Evolutionary conservation across 495 filamentous ascomycete species (phyloP).

Genomic region (Lepidopterella palustris): DNA sequence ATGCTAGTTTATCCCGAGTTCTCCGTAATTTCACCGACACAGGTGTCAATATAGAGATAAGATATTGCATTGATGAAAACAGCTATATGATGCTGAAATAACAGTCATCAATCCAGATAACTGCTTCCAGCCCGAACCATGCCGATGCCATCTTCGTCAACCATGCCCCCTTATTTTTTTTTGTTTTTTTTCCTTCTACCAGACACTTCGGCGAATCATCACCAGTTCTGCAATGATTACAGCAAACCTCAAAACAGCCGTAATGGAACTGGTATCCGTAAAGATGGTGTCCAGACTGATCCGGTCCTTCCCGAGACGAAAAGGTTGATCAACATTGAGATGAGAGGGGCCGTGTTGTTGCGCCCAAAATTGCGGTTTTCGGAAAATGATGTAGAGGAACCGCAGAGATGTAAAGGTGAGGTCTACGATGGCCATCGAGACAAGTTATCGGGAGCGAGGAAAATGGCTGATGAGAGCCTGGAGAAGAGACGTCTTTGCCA

Average conservation of each 20-base stretch:
- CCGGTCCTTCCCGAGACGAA: conserved; percentile 8
- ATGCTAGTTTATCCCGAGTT: too few species aligned
- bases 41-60: neutral
- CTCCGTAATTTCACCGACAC: neutral
- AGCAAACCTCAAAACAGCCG: neutral
- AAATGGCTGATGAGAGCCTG: neutral
- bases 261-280: neutral
- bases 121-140: conserved; percentile 2
- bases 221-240: neutral
- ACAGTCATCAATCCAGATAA: neutral
- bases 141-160: neutral
- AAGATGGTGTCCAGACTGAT: conserved; percentile 22
- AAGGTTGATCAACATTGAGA: conserved; percentile 26
- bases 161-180: conserved; percentile 7
- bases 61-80: neutral
- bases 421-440: neutral
- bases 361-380: conserved; percentile 10
- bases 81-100: neutral
- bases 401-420: neutral
- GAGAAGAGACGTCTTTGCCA: neutral
- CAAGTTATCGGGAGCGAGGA: neutral
- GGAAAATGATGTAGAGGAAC: conserved; percentile 6
- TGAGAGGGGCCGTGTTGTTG: conserved; percentile 23
- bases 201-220: neutral
- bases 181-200: conserved; percentile 20